These are phyloP conservation scores for Houttuynia cordata DNA, from an alignment of 164 flowering plant species.

Conservation along the genomic window DNA sequence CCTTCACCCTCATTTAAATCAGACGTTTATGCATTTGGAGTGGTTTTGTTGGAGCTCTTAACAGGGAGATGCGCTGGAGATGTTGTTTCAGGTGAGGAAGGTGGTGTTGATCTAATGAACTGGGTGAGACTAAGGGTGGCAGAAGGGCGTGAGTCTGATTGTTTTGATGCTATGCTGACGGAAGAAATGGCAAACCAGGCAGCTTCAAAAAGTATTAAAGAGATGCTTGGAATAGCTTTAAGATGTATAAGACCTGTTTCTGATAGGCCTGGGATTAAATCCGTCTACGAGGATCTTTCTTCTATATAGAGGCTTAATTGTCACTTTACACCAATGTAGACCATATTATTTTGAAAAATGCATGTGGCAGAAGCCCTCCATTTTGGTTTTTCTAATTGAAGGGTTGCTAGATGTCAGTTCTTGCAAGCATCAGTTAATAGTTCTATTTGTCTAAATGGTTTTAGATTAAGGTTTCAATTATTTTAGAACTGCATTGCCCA, in stretches of 20 bases:
- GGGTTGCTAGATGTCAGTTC: too few species aligned
- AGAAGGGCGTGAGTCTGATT: slow-evolving; percentile 65
- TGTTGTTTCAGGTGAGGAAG: slow-evolving; percentile 68
- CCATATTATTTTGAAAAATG: neutral
- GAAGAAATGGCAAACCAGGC: slow-evolving; percentile 42
- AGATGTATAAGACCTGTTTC: slow-evolving; percentile 72
- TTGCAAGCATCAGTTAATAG: too few species aligned
- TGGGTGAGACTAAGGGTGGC: slow-evolving; percentile 74
- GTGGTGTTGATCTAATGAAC: slow-evolving; percentile 70
- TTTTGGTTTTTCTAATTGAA: too few species aligned
- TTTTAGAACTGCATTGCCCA: too few species aligned
- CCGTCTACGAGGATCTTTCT: slow-evolving; percentile 90
- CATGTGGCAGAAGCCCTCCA: neutral
- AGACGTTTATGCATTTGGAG: slow-evolving; percentile 94
- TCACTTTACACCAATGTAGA: neutral
- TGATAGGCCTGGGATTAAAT: slow-evolving; percentile 91
- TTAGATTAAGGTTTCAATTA: neutral
- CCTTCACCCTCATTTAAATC: slow-evolving; percentile 94
- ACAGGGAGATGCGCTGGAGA: slow-evolving; percentile 93
- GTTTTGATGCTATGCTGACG: slow-evolving; percentile 46
- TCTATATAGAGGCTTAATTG: slow-evolving; percentile 30
- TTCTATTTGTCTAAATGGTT: neutral
- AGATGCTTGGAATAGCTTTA: slow-evolving; percentile 71
- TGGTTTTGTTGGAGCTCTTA: slow-evolving; percentile 65
- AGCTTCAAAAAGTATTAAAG: slow-evolving; percentile 63